These are phyloP conservation scores for Rhytidhysteron rufulum DNA, from an alignment of 2,329 filamentous ascomycete genomes.

Conservation along the genomic window DNA sequence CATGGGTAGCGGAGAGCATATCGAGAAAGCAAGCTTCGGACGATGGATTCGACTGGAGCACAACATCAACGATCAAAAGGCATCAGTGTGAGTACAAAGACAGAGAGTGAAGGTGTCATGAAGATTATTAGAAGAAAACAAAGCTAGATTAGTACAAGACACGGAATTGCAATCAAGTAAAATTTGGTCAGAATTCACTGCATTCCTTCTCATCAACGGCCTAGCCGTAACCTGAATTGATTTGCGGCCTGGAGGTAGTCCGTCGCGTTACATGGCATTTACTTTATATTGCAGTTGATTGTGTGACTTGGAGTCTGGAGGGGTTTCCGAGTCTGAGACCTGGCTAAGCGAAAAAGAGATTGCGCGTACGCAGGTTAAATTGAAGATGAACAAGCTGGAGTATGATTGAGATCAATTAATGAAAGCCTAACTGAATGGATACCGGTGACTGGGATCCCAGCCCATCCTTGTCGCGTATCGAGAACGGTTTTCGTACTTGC, in stretches of 20 bases:
- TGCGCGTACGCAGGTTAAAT: constrained; percentile 26
- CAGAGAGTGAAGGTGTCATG: constrained; percentile 12
- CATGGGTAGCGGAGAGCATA: constrained; percentile 12
- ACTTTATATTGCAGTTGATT: constrained; percentile 31
- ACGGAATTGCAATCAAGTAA: constrained; percentile 19
- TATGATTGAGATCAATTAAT: no score
- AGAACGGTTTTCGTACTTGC: no score
- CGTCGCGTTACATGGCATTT: constrained; percentile 17
- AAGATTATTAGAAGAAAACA: constrained; percentile 8
- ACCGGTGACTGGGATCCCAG: no score
- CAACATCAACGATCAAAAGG: constrained; percentile 11
- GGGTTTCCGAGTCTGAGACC: constrained; percentile 10
- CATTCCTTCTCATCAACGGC: constrained; percentile 7
- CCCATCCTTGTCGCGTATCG: no score
- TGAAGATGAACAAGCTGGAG: constrained; percentile 16
- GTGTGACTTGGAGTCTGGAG: constrained; percentile 16
- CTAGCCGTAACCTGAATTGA: constrained; percentile 10
- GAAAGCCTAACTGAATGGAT: no score
- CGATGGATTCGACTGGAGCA: constrained; percentile 6
- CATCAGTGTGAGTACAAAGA: constrained; percentile 14
- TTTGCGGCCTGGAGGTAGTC: constrained; percentile 17
- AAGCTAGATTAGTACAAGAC: constrained; percentile 6
- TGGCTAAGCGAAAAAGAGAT: constrained; percentile 19
- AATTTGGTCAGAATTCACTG: constrained; percentile 21
- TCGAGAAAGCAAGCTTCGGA: constrained; percentile 3